Percentiles rank a stretch among this genome's conserved stretches.
These are phyloP conservation scores for Daldinia loculata DNA, from an alignment of 495 filamentous ascomycete species.

Conservation along the genomic window DNA sequence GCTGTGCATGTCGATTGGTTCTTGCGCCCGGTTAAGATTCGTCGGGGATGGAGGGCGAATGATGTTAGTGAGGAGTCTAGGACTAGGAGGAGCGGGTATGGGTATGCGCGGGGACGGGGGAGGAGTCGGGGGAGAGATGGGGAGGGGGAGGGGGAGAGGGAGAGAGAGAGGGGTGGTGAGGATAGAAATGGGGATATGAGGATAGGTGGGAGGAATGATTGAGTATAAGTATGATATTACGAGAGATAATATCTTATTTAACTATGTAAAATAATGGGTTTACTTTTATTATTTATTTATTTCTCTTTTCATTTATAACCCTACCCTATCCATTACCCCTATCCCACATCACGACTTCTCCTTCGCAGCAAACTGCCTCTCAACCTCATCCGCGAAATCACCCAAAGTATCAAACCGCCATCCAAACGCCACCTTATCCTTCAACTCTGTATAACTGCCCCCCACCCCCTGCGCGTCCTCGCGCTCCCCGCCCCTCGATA, in stretches of 20 bases:
- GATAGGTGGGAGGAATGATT: slow-evolving; percentile 17
- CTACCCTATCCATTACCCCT: neutral
- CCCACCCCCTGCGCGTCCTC: slow-evolving; percentile 55
- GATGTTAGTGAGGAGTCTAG: slow-evolving; percentile 20
- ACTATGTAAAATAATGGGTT: too few relatives aligned
- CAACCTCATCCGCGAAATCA: slow-evolving; percentile 76
- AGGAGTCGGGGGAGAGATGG: slow-evolving; percentile 6
- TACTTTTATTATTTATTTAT: neutral
- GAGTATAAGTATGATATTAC: neutral
- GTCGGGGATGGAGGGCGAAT: slow-evolving; percentile 44
- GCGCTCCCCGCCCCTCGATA: slow-evolving; percentile 64
- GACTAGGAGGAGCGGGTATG: slow-evolving; percentile 22
- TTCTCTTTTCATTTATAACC: neutral
- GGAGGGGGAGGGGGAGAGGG: slow-evolving; percentile 18
- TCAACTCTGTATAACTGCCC: slow-evolving; percentile 49
- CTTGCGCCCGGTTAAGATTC: slow-evolving; percentile 51
- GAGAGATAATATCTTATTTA: slow-evolving; percentile 1
- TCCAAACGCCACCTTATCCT: slow-evolving; percentile 54
- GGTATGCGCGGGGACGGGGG: neutral
- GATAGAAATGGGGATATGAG: slow-evolving; percentile 35
- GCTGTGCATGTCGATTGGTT: slow-evolving; percentile 64
- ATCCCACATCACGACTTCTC: slow-evolving; percentile 6
- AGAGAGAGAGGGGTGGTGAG: slow-evolving; percentile 27
- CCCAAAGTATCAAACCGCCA: slow-evolving; percentile 69
- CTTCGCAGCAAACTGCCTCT: slow-evolving; percentile 55